Evolutionary conservation across 1,284 basidiomycete species (phyloP), one percentile per base, ranked within the genome.

Genomic region (Schizopora paradoxa): DNA sequence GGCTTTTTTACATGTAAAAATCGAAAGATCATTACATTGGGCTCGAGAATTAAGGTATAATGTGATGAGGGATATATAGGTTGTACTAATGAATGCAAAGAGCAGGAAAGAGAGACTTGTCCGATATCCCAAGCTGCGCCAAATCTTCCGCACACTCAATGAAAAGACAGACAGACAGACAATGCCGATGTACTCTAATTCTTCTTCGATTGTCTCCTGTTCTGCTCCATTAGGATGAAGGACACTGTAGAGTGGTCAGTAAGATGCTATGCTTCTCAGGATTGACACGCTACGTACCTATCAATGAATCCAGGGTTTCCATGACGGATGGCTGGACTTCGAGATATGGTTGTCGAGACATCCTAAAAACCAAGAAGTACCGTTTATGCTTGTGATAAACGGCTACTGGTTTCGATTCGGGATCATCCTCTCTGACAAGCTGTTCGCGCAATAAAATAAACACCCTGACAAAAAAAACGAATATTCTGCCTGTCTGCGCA

Each of bases 351-450:
- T 61, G 52, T 29, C 63, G 60, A 19, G 64, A 67, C 55, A 71
- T 64, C 41, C 56, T 54, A 8, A 69, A 58, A 5, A 71, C 56
- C 23, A 58, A 52, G 47, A 66, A 41, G 50, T 61, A 61, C 6
- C 71, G 61, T 48, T 62, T 65, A 54, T 69, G 61, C 32, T 54
- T 60, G 49, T 65, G 56, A 49, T 65, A 70, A 13, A 61, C 59
- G 5, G 63, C 70, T 13, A 71, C 55, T 1, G 65, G 61, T 52
- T 55, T 54, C 11, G 39, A 33, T 33, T 60, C 56, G 0, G 57
- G 57, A 23, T 54, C 54, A 45, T 63, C 60, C 10, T 61, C 61
- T 13, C 57, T 51, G 14, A 60, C 45, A 27, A 66, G 56, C 65
- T 66, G 33, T n/a, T n/a, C n/a, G n/a, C 28, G 19, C 18, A 19